These are phyloP conservation scores for Apiospora hydei DNA, from an alignment of 2,329 filamentous ascomycete species.

Conservation along the genomic window DNA sequence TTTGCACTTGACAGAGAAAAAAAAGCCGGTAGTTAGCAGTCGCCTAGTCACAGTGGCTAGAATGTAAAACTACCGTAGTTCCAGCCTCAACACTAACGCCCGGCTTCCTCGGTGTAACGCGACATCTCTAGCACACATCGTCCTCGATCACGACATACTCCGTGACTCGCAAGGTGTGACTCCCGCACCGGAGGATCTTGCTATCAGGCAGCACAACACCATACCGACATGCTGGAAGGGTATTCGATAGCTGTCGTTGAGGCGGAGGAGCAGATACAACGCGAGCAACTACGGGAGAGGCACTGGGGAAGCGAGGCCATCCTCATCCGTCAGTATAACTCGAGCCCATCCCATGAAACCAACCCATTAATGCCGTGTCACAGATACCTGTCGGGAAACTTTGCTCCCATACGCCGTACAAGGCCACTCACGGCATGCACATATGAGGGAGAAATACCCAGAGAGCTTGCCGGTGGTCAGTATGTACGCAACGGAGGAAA, in stretches of 20 bases:
- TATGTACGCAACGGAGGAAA: constrained; percentile 78
- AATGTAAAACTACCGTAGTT: constrained; percentile 7
- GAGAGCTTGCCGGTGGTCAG: constrained; percentile 72
- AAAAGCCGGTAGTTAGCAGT: not conserved
- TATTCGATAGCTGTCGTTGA: constrained; percentile 22
- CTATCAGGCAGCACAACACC: constrained; percentile 8
- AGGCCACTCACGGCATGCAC: constrained; percentile 63
- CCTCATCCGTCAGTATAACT: constrained; percentile 39
- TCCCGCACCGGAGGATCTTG: constrained; percentile 11
- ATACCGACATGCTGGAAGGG: constrained; percentile 25
- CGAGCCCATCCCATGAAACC: not conserved
- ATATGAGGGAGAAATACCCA: constrained; percentile 65
- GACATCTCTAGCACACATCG: not conserved
- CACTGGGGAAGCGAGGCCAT: not conserved
- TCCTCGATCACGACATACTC: not conserved
- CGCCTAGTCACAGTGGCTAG: not conserved
- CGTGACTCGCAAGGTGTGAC: constrained; percentile 13
- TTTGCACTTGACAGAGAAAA: not conserved
- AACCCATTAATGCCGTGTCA: constrained; percentile 21
- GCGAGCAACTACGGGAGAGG: not conserved
- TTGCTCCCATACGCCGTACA: constrained; percentile 68
- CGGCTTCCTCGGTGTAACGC: not conserved
- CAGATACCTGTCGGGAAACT: constrained; percentile 72
- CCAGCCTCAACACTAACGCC: constrained; percentile 1
- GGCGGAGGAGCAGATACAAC: not conserved